A percentile compares a stretch with the other conserved stretches of the same genome.
Evolutionary conservation across 73 alveolate species (phyloP).

Genomic region (Paramecium caudatum): DNA sequence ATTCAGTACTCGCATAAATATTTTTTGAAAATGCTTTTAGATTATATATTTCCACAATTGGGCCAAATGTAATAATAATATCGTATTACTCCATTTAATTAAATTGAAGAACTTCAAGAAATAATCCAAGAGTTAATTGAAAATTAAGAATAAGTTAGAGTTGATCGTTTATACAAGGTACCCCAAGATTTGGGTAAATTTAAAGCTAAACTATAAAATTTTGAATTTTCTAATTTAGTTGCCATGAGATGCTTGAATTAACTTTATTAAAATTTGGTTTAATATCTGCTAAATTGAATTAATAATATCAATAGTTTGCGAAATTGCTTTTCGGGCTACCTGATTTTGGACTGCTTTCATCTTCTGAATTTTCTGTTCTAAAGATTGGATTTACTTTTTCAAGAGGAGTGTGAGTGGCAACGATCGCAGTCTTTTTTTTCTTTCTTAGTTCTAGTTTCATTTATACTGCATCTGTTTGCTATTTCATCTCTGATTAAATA

Average conservation of each 20-base stretch:
- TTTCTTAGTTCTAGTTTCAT: neutral
- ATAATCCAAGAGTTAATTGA: neutral
- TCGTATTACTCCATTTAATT: neutral
- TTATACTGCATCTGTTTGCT: slow-evolving; percentile 23
- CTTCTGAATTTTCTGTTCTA: slow-evolving; percentile 25
- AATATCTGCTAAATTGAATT: neutral
- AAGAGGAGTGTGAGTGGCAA: no score
- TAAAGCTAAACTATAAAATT: slow-evolving; percentile 6
- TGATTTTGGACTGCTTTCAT: no score
- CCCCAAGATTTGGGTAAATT: slow-evolving; percentile 7
- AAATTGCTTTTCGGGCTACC: no score
- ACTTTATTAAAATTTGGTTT: neutral
- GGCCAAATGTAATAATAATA: slow-evolving; percentile 17
- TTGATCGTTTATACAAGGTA: slow-evolving; percentile 5
- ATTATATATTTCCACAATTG: neutral
- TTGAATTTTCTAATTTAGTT: slow-evolving; percentile 44
- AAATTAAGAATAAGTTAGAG: neutral
- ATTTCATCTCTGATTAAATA: slow-evolving; percentile 32
- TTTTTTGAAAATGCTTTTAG: neutral
- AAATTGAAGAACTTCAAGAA: neutral
- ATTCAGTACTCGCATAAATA: neutral
- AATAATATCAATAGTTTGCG: no score
- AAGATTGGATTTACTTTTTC: neutral
- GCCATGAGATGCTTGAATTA: slow-evolving; percentile 39
- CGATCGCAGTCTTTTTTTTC: no score